Evolutionary conservation across 441 rosid genomes (phyloP).

Genomic region (Flueggea neowawraea): DNA sequence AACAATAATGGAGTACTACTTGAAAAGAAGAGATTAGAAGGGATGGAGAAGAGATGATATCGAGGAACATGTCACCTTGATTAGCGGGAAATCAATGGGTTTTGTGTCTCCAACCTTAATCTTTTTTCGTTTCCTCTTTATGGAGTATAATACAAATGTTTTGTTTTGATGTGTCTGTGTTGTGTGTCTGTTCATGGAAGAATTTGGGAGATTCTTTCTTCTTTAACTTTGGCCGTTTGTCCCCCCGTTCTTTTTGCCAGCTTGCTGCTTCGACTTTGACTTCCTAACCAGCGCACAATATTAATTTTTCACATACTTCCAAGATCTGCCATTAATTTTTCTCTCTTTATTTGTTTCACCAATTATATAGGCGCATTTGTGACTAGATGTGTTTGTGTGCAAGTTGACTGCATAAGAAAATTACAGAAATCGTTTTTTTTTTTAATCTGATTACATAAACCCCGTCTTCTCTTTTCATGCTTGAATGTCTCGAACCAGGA

Average conservation of each 20-base stretch:
- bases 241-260: background rate
- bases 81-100: constrained; percentile 27
- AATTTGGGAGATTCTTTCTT: constrained; percentile 17
- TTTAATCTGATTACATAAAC: too few relatives aligned
- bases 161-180: background rate
- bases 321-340: too few relatives aligned
- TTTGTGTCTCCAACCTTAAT: constrained; percentile 15
- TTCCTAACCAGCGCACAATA: background rate
- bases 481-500: too few relatives aligned
- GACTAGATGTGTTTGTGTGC: too few relatives aligned
- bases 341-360: too few relatives aligned
- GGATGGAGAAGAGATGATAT: constrained; percentile 15
- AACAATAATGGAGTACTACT: too few relatives aligned
- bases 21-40: background rate
- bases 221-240: constrained; percentile 36
- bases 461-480: too few relatives aligned
- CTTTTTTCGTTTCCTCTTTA: constrained; percentile 6
- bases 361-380: too few relatives aligned
- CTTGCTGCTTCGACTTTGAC: constrained; percentile 20
- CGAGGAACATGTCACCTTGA: constrained; percentile 47
- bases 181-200: constrained; percentile 14
- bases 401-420: too few relatives aligned
- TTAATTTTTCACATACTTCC: too few relatives aligned
- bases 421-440: too few relatives aligned
- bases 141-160: too few relatives aligned